Evolutionary conservation across 352 stramenopile genomes (phyloP).

Genomic region (Hyaloperonospora brassicae): DNA sequence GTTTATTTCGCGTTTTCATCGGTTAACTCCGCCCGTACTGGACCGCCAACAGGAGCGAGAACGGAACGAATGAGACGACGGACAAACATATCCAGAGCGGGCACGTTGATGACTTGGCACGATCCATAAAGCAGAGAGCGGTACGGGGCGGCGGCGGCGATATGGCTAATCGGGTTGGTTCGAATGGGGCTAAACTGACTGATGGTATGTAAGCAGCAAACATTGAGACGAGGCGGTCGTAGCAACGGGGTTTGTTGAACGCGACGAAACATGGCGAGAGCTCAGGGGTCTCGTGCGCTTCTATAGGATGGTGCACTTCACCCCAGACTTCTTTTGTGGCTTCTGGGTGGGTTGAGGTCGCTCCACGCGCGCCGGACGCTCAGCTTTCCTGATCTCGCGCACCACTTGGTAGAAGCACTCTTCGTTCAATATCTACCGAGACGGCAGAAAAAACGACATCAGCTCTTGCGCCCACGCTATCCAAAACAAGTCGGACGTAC

Average conservation of each 20-base stretch:
- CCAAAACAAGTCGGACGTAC: slow-evolving; percentile 19
- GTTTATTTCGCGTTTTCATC: too few species aligned
- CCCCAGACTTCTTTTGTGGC: slow-evolving; percentile 54
- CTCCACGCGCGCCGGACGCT: slow-evolving; percentile 48
- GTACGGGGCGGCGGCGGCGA: slow-evolving; percentile 4
- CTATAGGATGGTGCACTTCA: slow-evolving; percentile 51
- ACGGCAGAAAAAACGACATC: neutral
- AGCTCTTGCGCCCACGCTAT: slow-evolving; percentile 2
- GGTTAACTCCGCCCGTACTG: too few species aligned
- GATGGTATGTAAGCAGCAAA: slow-evolving; percentile 31
- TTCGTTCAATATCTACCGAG: slow-evolving; percentile 74
- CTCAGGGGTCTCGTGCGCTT: slow-evolving; percentile 19
- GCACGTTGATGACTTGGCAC: too few species aligned
- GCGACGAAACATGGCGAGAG: slow-evolving; percentile 17
- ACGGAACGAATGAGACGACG: slow-evolving; percentile 9
- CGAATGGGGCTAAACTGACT: slow-evolving; percentile 31
- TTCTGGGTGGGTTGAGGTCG: slow-evolving; percentile 42
- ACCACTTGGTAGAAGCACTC: slow-evolving; percentile 88
- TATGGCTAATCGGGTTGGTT: slow-evolving; percentile 12
- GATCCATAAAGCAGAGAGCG: neutral
- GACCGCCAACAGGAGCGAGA: slow-evolving; percentile 5
- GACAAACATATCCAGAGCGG: slow-evolving; percentile 14
- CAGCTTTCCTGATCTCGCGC: slow-evolving; percentile 76
- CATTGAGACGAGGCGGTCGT: slow-evolving; percentile 15
- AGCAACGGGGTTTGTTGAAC: slow-evolving; percentile 10